Evolutionary conservation across 2,329 filamentous ascomycete species (phyloP).

Genomic region (Sporothrix inflata): DNA sequence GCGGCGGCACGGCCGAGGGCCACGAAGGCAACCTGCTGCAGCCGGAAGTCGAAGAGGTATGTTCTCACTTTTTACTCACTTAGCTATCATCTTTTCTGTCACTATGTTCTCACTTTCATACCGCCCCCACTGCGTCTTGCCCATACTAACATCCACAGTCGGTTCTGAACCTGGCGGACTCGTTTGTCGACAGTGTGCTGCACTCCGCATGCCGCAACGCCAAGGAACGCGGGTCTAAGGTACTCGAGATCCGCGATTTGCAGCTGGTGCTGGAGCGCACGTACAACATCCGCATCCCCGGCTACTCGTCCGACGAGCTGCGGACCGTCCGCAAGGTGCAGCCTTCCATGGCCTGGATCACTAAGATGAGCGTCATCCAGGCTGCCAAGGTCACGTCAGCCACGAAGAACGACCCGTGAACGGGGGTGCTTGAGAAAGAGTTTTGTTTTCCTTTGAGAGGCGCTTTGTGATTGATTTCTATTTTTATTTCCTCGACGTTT

Average conservation of each 20-base stretch:
- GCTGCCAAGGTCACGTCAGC: conserved; percentile 81
- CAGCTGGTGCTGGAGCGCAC: conserved; percentile 82
- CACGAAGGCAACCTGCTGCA: conserved; percentile 77
- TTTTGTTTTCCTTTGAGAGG: not conserved
- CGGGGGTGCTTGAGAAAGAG: not conserved
- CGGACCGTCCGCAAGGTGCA: conserved; percentile 92
- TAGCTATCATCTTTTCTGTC: not conserved
- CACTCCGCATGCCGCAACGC: conserved; percentile 86
- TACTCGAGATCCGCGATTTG: conserved; percentile 85
- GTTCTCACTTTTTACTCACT: conserved; percentile 33
- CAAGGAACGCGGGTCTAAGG: conserved; percentile 87
- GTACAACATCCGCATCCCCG: conserved; percentile 90
- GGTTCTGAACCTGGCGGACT: conserved; percentile 85
- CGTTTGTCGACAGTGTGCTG: conserved; percentile 91
- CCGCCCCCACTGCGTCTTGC: not conserved
- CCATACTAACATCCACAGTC: conserved; percentile 58
- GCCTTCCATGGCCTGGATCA: conserved; percentile 85
- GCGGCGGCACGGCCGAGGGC: conserved; percentile 74
- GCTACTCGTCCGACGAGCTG: conserved; percentile 91
- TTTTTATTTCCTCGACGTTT: not conserved
- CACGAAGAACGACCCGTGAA: conserved; percentile 42
- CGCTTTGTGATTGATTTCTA: not conserved
- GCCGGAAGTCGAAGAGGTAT: conserved; percentile 93
- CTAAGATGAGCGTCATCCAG: conserved; percentile 96
- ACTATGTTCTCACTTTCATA: not conserved